Evolutionary conservation across 2,329 filamentous ascomycete genomes (phyloP).

Genomic region (Aureobasidium sp.): DNA sequence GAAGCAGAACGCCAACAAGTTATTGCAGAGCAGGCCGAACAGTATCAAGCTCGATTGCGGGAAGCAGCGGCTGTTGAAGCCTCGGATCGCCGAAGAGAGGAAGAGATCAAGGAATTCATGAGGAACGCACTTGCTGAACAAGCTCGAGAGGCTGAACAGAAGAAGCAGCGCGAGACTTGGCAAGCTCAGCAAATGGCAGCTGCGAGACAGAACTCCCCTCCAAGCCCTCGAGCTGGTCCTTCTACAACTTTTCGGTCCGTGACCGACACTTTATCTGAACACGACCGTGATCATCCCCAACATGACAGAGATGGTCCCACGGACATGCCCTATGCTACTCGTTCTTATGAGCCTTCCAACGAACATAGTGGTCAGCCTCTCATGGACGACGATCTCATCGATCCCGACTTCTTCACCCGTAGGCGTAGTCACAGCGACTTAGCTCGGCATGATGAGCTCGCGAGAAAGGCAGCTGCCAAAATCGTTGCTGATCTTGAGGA

Average conservation of each 20-base stretch:
- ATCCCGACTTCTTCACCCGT: constrained; percentile 36
- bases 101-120: constrained; percentile 12
- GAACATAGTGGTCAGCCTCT: constrained; percentile 28
- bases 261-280: not conserved
- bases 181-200: not conserved
- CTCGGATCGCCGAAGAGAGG: not conserved
- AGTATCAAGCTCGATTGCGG: not conserved
- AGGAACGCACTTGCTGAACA: not conserved
- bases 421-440: constrained; percentile 21
- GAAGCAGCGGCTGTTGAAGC: constrained; percentile 9
- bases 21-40: constrained; percentile 16
- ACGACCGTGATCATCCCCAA: constrained; percentile 2
- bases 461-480: constrained; percentile 27
- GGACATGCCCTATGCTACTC: not conserved
- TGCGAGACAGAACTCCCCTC: not conserved
- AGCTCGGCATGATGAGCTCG: constrained; percentile 19
- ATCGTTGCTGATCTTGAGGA: constrained; percentile 36
- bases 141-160: constrained; percentile 12
- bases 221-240: not conserved
- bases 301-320: not conserved
- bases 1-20: constrained; percentile 13
- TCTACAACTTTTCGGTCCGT: not conserved
- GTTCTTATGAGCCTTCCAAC: constrained; percentile 22
- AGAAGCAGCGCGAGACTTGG: constrained; percentile 17
- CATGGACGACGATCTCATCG: constrained; percentile 38